Evolutionary conservation across 176 grass and related monocot species (phyloP).

Genomic region (Eragrostis curvula): DNA sequence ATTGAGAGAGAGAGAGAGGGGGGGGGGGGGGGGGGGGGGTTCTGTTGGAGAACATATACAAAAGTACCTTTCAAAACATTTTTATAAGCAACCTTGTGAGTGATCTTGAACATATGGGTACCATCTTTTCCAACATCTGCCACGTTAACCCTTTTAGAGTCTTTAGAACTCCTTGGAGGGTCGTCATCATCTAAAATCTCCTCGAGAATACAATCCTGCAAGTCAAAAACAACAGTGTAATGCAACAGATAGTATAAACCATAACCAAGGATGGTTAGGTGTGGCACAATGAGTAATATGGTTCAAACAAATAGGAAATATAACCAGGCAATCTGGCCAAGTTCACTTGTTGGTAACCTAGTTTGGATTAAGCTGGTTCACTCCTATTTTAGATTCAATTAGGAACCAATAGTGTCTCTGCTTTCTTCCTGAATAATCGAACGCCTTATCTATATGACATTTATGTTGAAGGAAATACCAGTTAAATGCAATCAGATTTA

Average conservation of each 20-base stretch:
- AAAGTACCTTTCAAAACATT: constrained; percentile 88
- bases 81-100: constrained; percentile 80
- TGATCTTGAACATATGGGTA: constrained; percentile 78
- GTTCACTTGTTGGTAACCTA: neutral
- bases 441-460: neutral
- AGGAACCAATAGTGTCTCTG: neutral
- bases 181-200: constrained; percentile 75
- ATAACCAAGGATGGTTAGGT: too few species aligned
- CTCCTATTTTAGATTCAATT: neutral
- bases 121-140: constrained; percentile 59
- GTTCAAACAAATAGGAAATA: neutral
- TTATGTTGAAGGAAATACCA: neutral
- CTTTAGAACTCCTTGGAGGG: constrained; percentile 74
- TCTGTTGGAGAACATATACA: constrained; percentile 4
- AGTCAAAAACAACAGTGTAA: constrained; percentile 20
- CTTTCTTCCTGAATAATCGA: constrained; percentile 5
- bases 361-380: neutral
- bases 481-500: neutral
- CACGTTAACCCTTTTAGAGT: constrained; percentile 62
- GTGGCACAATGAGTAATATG: neutral
- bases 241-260: neutral
- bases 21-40: too few species aligned
- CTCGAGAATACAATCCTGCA: constrained; percentile 79
- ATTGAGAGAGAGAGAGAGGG: too few species aligned
- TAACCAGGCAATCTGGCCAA: neutral